These are phyloP conservation scores for Xylariaceae sp. DNA, from an alignment of 2,329 filamentous ascomycete genomes.

Conservation along the genomic window DNA sequence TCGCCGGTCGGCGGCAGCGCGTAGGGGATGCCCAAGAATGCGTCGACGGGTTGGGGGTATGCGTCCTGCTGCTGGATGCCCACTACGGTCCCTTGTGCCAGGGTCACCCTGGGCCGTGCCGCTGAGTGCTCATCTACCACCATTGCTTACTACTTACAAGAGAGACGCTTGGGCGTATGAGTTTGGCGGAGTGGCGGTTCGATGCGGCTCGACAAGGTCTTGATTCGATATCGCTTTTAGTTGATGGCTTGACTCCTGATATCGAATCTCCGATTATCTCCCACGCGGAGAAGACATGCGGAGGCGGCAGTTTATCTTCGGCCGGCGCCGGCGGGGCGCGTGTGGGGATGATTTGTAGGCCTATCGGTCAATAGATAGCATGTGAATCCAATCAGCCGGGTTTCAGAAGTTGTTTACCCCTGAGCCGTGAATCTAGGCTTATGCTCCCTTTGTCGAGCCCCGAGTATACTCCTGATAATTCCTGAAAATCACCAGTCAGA, in stretches of 20 bases:
- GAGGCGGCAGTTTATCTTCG: not conserved
- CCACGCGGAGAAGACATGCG: not conserved
- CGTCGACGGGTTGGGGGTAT: conserved; percentile 36
- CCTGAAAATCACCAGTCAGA: too few relatives aligned
- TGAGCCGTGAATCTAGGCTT: too few relatives aligned
- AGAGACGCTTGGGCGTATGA: not conserved
- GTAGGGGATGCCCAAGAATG: conserved; percentile 54
- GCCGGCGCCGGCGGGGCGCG: too few relatives aligned
- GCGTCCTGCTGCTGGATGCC: conserved; percentile 27
- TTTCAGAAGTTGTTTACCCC: too few relatives aligned
- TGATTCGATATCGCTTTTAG: not conserved
- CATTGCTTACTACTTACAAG: not conserved
- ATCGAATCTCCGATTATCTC: not conserved
- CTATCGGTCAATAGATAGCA: not conserved
- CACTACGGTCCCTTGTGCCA: conserved; percentile 28
- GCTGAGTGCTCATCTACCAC: not conserved
- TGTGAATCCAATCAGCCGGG: too few relatives aligned
- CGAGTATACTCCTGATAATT: too few relatives aligned
- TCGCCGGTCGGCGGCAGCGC: conserved; percentile 49
- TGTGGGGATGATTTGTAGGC: not conserved
- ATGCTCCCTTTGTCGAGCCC: too few relatives aligned
- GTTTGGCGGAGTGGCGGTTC: not conserved
- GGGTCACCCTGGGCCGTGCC: conserved; percentile 15
- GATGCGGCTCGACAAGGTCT: not conserved
- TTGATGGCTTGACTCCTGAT: not conserved